These are phyloP conservation scores for Lizonia empirigonia DNA, from an alignment of 2,329 filamentous ascomycete species.

Conservation along the genomic window DNA sequence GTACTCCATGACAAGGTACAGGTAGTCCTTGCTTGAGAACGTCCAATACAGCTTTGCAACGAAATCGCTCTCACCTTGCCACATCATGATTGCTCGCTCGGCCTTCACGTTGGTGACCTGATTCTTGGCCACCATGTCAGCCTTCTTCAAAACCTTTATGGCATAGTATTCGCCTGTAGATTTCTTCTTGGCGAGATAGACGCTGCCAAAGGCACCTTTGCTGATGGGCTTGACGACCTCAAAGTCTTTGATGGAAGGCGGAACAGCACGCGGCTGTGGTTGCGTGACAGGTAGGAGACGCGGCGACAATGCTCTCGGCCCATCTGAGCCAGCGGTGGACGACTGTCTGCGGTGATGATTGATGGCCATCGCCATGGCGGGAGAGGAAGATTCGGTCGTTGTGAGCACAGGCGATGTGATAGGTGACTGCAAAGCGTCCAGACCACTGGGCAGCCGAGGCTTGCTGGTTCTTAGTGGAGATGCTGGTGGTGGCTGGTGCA, in stretches of 20 bases:
- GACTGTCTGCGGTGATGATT: conserved; percentile 87
- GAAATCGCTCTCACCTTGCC: conserved; percentile 98
- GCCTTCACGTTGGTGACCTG: conserved; percentile 99
- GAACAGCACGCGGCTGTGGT: conserved; percentile 83
- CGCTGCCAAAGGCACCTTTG: conserved; percentile 96
- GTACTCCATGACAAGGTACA: conserved; percentile 99
- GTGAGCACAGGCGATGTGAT: conserved; percentile 88
- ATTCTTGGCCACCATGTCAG: conserved; percentile 99
- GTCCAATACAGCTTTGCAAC: conserved; percentile 99
- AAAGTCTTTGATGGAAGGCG: conserved; percentile 98
- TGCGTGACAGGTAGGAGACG: conserved; percentile 77
- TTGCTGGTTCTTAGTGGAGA: conserved; percentile 88
- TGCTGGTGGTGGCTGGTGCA: conserved; percentile 66
- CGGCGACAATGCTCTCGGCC: conserved; percentile 75
- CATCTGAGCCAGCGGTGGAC: conserved; percentile 79
- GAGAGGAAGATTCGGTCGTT: conserved; percentile 80
- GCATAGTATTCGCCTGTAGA: conserved; percentile 98
- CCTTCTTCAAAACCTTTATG: conserved; percentile 98
- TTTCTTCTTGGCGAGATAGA: conserved; percentile 98
- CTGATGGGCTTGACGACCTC: conserved; percentile 99
- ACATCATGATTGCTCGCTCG: conserved; percentile 99
- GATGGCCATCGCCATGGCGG: conserved; percentile 61
- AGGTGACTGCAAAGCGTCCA: conserved; percentile 77
- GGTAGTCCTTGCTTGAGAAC: conserved; percentile 98
- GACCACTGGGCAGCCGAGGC: conserved; percentile 67